Conservation (phyloP, 148 eudicot genomes). For the Rhododendron ovatum region DNA sequence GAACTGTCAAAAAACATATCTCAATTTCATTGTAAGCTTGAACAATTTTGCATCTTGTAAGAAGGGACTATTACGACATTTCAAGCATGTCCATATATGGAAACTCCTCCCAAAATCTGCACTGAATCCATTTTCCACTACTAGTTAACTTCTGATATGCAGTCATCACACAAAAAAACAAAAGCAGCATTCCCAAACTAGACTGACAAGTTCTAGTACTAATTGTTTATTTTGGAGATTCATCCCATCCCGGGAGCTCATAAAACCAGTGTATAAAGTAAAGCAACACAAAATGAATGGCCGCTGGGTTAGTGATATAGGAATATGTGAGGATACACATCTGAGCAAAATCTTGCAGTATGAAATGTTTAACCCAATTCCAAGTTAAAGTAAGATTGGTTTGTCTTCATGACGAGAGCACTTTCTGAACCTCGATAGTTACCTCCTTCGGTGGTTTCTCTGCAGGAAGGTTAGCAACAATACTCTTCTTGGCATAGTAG, state of each 20-base stretch:
- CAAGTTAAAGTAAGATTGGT: slow-evolving; percentile 1
- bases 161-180: neutral
- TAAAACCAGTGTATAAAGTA: neutral
- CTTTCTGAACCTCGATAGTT: slow-evolving; percentile 38
- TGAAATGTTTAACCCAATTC: slow-evolving; percentile 2
- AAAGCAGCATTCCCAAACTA: neutral
- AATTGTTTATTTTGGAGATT: neutral
- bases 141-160: neutral
- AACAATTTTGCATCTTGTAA: neutral
- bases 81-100: neutral
- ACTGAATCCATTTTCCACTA: neutral
- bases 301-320: neutral
- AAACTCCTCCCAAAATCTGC: neutral
- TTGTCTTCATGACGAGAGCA: slow-evolving; percentile 22
- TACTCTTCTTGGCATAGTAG: slow-evolving; percentile 61
- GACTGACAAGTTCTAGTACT: neutral
- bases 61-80: neutral
- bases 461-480: slow-evolving; percentile 70
- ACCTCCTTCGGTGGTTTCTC: slow-evolving; percentile 52
- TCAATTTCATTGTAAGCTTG: neutral
- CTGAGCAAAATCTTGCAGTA: neutral
- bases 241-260: neutral
- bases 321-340: neutral
- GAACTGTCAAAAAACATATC: neutral
- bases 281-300: neutral